Base-by-base conservation (phyloP, 23 red algal species). In the Agarophyton chilense region DNA sequence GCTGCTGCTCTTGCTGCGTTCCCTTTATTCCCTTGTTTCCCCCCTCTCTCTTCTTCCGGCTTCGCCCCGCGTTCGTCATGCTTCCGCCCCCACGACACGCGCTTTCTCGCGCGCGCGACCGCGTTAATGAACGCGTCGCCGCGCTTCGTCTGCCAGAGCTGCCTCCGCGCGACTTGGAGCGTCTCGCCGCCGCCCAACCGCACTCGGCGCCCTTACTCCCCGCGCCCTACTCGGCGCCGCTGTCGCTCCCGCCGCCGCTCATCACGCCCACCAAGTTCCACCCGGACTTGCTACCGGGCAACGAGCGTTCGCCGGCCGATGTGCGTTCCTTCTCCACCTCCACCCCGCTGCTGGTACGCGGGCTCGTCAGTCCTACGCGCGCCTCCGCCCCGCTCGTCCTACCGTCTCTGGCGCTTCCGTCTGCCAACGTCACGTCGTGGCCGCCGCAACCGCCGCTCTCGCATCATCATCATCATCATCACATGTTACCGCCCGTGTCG, bases 121-220 rank as follows among this genome's bases (percentile, higher is more conserved):
- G 82, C 62, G 64, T 87, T 45, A 63, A 60, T 31, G 61, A 68
- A 32, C 57, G 82, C 62, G 64, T 87, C 38, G 82, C 82, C 46
- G 82, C 42, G 25, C 67, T 87, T 2, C 82, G 82, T 18, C 60
- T 87, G 19, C 82, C 82, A 44, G 62, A 87, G 13, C 60, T 87
- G 24, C 82, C 82, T 21, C 57, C 82, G n/a, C 45, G 82, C 26
- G 82, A 87, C 67, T 28, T 87, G 21, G 82, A 87, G 61, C 82
- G 82, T 6, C 51, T 87, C 2, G 82, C 82, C 45, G 81, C 81
- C 65, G 51, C 62, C 19, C 60, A 43, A 5, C 51, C 82, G 16
- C 64, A 72, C 62, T 61, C 77, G 11, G 77, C 77, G 31, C 77
- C 77, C 22, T 21, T 49, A 10, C 52, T 63, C 10, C 53, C 79